Evolutionary conservation across 75 land plant species (phyloP), one percentile per base, ranked within the genome.

Genomic region (Picea glauca): DNA sequence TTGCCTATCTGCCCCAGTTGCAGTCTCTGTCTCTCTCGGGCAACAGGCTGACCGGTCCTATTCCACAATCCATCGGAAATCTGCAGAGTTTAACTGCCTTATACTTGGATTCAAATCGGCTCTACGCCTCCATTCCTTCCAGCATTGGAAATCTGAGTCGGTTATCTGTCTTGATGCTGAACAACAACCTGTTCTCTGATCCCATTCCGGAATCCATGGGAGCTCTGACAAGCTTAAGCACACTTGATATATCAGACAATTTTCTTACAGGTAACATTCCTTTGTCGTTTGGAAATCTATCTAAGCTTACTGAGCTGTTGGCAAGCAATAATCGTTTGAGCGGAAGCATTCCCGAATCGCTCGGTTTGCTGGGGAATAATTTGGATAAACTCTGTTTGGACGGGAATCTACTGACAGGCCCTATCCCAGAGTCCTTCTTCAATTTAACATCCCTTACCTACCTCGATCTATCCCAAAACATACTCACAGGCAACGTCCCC

Each of bases 381-480:
- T 63, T 88, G 30, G 12, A 1, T 11, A 81, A 60, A 21, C 77
- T 87, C 33, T 77, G 77, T 54, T 72, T 88, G 32, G 84, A 84
- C 43, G 58, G 76, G 66, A 88, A 88, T 46, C 13, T 61, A 1
- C 75, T 88, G 18, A 40, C 74, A 9, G 83, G 87, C 15, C 4
- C n/a, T 33, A 83, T 85, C 73, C 90, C 87, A 0, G 74, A 58
- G 1, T 83, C 80, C 33, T 80, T 88, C 54, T 79, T 76, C 6
- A 80, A 76, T 0, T 78, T 83, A 74, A 72, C 32, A 18, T 23
- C 82, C 1, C 60, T 81, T 13, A 78, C 72, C 59, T 82, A 83
- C 18, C 76, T 90, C 6, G 89, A 85, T 75, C 82, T 90, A 14
- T 84, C 89, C 7, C 33, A 75, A 61, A 89, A 89, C 80, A 0